Evolutionary conservation across 2,329 filamentous ascomycete species (phyloP).

Genomic region (Apiospora pterosperma): DNA sequence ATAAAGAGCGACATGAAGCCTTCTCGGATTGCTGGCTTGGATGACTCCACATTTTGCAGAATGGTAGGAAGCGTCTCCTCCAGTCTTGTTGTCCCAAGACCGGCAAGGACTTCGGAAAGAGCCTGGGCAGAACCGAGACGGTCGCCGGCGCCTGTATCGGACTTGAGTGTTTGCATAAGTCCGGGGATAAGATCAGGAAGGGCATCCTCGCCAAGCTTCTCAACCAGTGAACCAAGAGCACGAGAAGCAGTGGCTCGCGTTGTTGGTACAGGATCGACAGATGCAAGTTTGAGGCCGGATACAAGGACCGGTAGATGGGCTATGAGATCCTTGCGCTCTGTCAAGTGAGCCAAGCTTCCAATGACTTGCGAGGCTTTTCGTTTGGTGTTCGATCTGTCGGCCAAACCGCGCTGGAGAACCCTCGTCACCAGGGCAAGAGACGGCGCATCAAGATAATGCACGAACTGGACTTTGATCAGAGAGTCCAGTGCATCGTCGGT

Average conservation of each 20-base stretch:
- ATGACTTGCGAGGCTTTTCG: constrained; percentile 97
- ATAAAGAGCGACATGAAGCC: constrained; percentile 99
- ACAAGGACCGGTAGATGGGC: constrained; percentile 89
- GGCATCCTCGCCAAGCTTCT: constrained; percentile 96
- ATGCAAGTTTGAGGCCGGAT: constrained; percentile 80
- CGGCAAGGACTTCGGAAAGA: constrained; percentile 91
- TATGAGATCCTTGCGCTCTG: constrained; percentile 90
- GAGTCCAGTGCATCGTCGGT: constrained; percentile 92
- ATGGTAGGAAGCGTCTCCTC: constrained; percentile 97
- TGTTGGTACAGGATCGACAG: constrained; percentile 93
- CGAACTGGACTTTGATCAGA: constrained; percentile 96
- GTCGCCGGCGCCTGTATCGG: constrained; percentile 94
- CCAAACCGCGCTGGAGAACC: constrained; percentile 88
- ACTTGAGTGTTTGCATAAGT: constrained; percentile 96
- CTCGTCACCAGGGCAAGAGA: constrained; percentile 92
- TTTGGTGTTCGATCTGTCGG: constrained; percentile 90
- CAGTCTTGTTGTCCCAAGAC: constrained; percentile 84
- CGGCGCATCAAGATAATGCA: constrained; percentile 96
- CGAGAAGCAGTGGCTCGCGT: constrained; percentile 95
- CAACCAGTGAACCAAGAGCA: constrained; percentile 91
- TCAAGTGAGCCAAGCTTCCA: constrained; percentile 93
- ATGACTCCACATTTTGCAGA: constrained; percentile 89
- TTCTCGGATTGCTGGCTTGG: constrained; percentile 86
- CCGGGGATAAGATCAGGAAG: constrained; percentile 95
- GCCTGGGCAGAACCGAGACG: constrained; percentile 94